These are phyloP conservation scores for Passiflora organensis DNA, from an alignment of 345 rosid genomes.

Conservation along the genomic window DNA sequence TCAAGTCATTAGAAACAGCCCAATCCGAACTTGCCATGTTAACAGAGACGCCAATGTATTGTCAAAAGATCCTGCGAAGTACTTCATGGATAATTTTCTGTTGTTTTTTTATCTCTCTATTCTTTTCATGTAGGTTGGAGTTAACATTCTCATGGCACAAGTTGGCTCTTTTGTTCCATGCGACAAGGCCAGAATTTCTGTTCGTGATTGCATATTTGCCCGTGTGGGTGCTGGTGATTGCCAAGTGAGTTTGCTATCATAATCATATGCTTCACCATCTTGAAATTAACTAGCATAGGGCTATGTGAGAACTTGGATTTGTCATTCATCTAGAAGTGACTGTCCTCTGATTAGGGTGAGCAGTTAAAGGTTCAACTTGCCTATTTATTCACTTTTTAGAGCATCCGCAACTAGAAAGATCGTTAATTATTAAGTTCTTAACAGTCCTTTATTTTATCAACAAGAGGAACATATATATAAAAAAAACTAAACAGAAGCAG, in stretches of 20 bases:
- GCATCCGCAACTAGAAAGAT: too few relatives aligned
- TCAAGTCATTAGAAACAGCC: background rate
- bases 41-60: background rate
- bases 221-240: constrained; percentile 99
- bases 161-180: constrained; percentile 97
- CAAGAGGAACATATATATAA: too few relatives aligned
- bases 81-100: constrained; percentile 1
- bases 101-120: constrained; percentile 6
- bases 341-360: too few relatives aligned
- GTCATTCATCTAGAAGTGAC: too few relatives aligned
- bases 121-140: constrained; percentile 62
- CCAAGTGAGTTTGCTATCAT: constrained; percentile 61
- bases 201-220: constrained; percentile 95
- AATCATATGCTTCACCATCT: constrained; percentile 4
- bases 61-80: background rate
- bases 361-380: too few relatives aligned
- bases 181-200: constrained; percentile 77
- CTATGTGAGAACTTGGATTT: background rate
- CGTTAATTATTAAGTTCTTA: too few relatives aligned
- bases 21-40: background rate
- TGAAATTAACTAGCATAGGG: constrained; percentile 1
- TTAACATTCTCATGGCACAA: constrained; percentile 94
- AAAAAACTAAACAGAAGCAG: too few relatives aligned
- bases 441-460: too few relatives aligned
- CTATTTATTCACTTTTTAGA: too few relatives aligned